A percentile compares a stretch with the other conserved stretches of the same genome.
These are phyloP conservation scores for Gyrodon lividus DNA, from an alignment of 768 basidiomycete genomes.

Conservation along the genomic window DNA sequence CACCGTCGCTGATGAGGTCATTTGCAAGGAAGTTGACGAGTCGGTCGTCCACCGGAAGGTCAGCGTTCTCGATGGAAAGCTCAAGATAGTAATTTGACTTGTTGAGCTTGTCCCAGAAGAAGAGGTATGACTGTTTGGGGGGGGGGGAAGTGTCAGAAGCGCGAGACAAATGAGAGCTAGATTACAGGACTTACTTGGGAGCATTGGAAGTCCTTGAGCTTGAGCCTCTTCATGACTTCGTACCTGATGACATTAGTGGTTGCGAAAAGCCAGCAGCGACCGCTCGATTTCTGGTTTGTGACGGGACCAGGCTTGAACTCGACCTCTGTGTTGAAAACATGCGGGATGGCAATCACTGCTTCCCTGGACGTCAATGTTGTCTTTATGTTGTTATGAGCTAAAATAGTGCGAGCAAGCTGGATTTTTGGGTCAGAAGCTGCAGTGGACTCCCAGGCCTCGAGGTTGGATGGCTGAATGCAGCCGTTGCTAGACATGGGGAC, in stretches of 20 bases:
- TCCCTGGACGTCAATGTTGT: conserved; percentile 62
- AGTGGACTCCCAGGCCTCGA: conserved; percentile 67
- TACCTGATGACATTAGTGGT: conserved; percentile 86
- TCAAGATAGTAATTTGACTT: conserved; percentile 90
- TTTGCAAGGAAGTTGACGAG: conserved; percentile 73
- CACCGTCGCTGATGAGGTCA: conserved; percentile 86
- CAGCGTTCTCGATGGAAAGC: conserved; percentile 76
- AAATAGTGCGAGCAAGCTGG: conserved; percentile 73
- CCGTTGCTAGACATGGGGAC: conserved; percentile 52
- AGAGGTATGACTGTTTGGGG: conserved; percentile 70
- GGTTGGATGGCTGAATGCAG: conserved; percentile 53
- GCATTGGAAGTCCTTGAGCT: conserved; percentile 86
- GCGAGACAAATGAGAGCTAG: not conserved
- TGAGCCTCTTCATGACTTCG: conserved; percentile 81
- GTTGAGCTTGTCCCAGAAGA: conserved; percentile 97
- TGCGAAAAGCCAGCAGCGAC: conserved; percentile 95
- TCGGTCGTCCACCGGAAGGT: conserved; percentile 78
- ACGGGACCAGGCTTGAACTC: conserved; percentile 82
- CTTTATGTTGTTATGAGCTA: conserved; percentile 67
- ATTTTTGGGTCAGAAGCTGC: conserved; percentile 57
- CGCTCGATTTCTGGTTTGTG: conserved; percentile 85
- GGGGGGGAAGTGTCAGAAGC: conserved; percentile 11
- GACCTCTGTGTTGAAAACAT: conserved; percentile 81
- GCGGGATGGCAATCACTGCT: conserved; percentile 59
- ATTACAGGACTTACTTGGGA: conserved; percentile 59